phyloP scores from a whole-genome alignment of 2,329 filamentous ascomycete species.

The Gnomoniopsis smithogilvyi region DNA sequence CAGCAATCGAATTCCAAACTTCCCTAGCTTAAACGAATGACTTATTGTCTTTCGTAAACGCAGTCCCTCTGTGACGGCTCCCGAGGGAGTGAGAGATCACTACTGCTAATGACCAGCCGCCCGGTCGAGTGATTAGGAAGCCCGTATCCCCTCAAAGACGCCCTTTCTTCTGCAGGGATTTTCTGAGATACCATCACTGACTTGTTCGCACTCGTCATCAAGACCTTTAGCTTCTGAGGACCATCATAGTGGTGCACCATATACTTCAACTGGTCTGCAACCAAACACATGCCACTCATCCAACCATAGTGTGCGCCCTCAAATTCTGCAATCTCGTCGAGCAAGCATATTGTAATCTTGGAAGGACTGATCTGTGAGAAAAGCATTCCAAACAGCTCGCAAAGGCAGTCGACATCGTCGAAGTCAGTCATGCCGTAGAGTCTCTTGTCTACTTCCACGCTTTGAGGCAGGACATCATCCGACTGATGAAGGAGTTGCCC shows the following conservation, averaged over 20 bases:
- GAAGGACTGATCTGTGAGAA: neutral
- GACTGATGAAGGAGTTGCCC: neutral
- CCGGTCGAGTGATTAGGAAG: neutral
- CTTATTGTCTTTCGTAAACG: neutral
- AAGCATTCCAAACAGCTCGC: neutral
- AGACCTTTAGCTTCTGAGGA: neutral
- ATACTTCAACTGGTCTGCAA: neutral
- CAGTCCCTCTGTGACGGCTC: neutral
- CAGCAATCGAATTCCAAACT: too few relatives aligned
- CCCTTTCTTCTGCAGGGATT: neutral
- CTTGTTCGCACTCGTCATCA: constrained; percentile 6
- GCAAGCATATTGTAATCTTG: constrained; percentile 2
- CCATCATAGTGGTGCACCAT: neutral
- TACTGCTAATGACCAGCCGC: neutral
- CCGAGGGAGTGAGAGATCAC: neutral
- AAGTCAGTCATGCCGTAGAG: neutral
- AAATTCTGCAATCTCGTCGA: constrained; percentile 8
- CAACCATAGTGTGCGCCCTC: neutral
- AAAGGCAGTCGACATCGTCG: neutral
- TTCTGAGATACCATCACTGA: neutral
- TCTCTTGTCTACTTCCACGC: neutral
- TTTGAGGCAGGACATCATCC: neutral
- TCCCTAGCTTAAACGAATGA: neutral
- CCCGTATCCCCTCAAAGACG: neutral
- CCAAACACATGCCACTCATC: neutral